Percentiles rank a stretch among this genome's conserved stretches.
Evolutionary conservation across 805 yeast species (phyloP).

Genomic region (Kuraishia hungarica): DNA sequence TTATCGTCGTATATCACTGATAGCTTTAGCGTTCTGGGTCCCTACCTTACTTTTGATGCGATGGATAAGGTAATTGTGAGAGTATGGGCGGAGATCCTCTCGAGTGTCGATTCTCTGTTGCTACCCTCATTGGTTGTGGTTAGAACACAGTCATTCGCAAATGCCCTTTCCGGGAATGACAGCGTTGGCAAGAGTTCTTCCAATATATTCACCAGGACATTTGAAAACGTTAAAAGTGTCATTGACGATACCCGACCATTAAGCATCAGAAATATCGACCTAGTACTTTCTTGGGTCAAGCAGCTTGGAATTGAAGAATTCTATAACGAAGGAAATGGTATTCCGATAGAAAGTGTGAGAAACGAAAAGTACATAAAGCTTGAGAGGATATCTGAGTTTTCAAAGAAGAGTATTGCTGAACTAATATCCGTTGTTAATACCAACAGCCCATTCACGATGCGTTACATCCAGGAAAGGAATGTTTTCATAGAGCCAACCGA

Average conservation of each 20-base stretch:
- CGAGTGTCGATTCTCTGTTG: conserved; percentile 59
- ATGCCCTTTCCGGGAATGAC: background rate
- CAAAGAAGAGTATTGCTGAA: conserved; percentile 39
- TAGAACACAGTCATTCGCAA: conserved; percentile 7
- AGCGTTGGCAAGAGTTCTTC: background rate
- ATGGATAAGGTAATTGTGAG: conserved; percentile 61
- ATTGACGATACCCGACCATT: background rate
- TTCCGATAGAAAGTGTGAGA: conserved; percentile 55
- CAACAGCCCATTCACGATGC: conserved; percentile 44
- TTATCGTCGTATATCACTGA: conserved; percentile 66
- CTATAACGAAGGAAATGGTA: conserved; percentile 76
- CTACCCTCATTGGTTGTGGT: conserved; percentile 61
- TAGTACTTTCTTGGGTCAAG: background rate
- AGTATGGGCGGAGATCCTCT: conserved; percentile 71
- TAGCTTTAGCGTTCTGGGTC: conserved; percentile 56
- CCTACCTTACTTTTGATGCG: conserved; percentile 45
- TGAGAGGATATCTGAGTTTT: conserved; percentile 54
- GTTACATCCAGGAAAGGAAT: conserved; percentile 38
- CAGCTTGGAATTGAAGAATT: background rate
- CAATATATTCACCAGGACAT: background rate
- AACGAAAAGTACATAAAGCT: conserved; percentile 57
- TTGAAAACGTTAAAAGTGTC: background rate
- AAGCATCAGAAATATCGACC: conserved; percentile 4
- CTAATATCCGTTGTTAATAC: conserved; percentile 53
- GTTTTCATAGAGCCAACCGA: conserved; percentile 23